These are phyloP conservation scores for Suillus alpinus DNA, from an alignment of 768 basidiomycete species.

Conservation along the genomic window DNA sequence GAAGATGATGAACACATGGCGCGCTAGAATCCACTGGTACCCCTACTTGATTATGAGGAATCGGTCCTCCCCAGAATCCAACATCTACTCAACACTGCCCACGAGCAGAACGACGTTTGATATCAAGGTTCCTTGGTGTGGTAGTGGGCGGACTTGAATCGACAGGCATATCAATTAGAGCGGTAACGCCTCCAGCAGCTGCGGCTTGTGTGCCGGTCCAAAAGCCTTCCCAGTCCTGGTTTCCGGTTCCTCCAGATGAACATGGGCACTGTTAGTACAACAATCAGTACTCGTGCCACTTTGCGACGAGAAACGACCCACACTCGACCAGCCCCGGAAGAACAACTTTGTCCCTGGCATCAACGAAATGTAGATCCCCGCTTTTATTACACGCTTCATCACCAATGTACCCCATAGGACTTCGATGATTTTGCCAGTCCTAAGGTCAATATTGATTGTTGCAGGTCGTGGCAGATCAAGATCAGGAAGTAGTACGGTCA, in stretches of 20 bases:
- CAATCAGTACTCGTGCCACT: background rate
- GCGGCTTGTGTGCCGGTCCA: conserved; percentile 92
- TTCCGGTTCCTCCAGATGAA: conserved; percentile 91
- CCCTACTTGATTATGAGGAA: conserved; percentile 83
- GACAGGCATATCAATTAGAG: conserved; percentile 95
- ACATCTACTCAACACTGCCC: conserved; percentile 73
- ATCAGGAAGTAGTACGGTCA: conserved; percentile 60
- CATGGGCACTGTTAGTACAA: conserved; percentile 61
- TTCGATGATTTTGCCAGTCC: conserved; percentile 58
- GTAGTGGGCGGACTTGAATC: conserved; percentile 97
- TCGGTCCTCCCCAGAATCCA: conserved; percentile 87
- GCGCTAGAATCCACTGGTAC: background rate
- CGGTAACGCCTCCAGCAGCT: conserved; percentile 88
- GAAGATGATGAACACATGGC: background rate
- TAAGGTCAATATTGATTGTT: conserved; percentile 57
- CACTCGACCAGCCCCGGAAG: conserved; percentile 84
- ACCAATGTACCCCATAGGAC: conserved; percentile 36
- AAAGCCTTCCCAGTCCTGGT: conserved; percentile 94
- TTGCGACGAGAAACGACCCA: conserved; percentile 19
- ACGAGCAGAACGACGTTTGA: conserved; percentile 68
- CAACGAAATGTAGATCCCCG: conserved; percentile 40
- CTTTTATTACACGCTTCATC: conserved; percentile 24
- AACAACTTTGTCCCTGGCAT: conserved; percentile 56
- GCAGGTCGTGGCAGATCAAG: conserved; percentile 61
- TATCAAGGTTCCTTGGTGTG: conserved; percentile 69